Conservation (phyloP, 495 filamentous ascomycete genomes). For the Endocarpon pusillum region DNA sequence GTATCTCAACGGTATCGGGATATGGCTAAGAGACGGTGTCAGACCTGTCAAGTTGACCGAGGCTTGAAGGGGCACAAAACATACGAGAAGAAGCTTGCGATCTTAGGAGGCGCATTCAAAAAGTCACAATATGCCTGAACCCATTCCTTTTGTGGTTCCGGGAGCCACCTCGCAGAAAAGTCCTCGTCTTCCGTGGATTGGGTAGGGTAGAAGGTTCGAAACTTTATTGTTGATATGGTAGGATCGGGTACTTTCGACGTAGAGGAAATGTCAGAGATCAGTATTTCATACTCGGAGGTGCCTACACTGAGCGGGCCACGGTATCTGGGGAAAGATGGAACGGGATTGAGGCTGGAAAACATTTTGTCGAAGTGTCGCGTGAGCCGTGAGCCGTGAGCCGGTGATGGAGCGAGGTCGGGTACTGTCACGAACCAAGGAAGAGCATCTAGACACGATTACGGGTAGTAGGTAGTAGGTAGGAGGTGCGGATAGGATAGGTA, state of each 20-base stretch:
- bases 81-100: constrained; percentile 44
- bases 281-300: constrained; percentile 57
- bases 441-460: too few relatives aligned
- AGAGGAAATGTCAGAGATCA: constrained; percentile 37
- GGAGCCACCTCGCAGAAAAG: constrained; percentile 47
- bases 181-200: constrained; percentile 13
- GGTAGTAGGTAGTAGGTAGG: too few relatives aligned
- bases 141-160: constrained; percentile 50
- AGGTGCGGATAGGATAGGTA: too few relatives aligned
- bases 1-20: constrained; percentile 50
- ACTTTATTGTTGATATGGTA: constrained; percentile 46
- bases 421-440: too few relatives aligned
- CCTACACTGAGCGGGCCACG: constrained; percentile 59
- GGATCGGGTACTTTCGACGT: constrained; percentile 31
- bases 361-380: too few relatives aligned
- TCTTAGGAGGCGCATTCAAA: constrained; percentile 34
- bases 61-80: constrained; percentile 12
- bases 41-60: constrained; percentile 4
- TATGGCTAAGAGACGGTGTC: constrained; percentile 22
- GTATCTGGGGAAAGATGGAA: constrained; percentile 50
- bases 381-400: too few relatives aligned
- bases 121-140: constrained; percentile 52
- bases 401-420: too few relatives aligned
- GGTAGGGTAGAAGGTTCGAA: constrained; percentile 61
- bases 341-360: too few relatives aligned